Conservation (phyloP, 345 rosid genomes). For the Brassica nigra region DNA sequence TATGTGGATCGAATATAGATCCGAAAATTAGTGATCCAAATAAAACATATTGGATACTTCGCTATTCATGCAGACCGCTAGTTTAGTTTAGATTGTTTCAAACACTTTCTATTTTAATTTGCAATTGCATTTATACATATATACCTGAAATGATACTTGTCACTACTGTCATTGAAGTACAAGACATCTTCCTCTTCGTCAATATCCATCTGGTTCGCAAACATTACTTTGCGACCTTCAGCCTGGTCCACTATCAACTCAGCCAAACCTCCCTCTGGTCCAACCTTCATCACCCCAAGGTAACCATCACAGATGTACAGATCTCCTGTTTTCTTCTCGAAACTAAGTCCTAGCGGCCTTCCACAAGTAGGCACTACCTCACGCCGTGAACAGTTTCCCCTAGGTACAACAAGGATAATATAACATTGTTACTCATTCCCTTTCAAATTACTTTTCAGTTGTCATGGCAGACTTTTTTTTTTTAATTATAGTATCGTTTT, state of each 20-base stretch:
- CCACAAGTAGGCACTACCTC: slow-evolving; percentile 66
- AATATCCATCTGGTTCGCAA: not conserved
- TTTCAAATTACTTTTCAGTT: no score
- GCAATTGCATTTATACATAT: not conserved
- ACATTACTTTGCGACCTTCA: not conserved
- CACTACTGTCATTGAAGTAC: slow-evolving; percentile 73
- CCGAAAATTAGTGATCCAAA: no score
- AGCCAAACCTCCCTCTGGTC: slow-evolving; percentile 70
- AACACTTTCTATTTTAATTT: not conserved
- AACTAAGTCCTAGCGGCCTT: slow-evolving; percentile 74
- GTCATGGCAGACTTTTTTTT: no score
- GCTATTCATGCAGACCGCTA: no score
- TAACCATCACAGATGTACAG: slow-evolving; percentile 84
- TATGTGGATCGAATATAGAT: no score
- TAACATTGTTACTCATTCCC: no score
- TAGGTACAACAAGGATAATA: slow-evolving; percentile 16
- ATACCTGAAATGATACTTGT: slow-evolving; percentile 57
- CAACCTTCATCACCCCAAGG: slow-evolving; percentile 61
- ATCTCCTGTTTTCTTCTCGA: slow-evolving; percentile 64
- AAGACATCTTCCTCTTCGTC: slow-evolving; percentile 18
- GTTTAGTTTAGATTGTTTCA: not conserved
- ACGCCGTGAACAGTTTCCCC: slow-evolving; percentile 55
- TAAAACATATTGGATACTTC: no score
- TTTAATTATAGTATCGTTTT: no score
- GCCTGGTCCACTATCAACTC: not conserved